Evolutionary conservation across 2,329 filamentous ascomycete genomes (phyloP), one percentile per base, ranked within the genome.

Genomic region (Pseudogymnoascus sp.): DNA sequence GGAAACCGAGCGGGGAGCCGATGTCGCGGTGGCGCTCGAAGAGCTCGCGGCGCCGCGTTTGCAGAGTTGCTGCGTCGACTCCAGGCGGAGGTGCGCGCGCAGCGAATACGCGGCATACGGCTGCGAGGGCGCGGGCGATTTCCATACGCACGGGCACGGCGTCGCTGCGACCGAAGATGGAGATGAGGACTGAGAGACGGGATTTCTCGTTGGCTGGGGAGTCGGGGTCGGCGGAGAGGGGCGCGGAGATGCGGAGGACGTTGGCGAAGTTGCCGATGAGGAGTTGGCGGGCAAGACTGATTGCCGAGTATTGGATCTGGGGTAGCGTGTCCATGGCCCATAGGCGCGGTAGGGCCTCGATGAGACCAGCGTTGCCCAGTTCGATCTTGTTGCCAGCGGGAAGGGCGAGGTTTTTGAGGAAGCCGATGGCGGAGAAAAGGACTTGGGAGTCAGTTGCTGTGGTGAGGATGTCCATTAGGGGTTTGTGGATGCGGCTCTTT

Each of bases 331-430:
- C 80, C 26, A 82, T 71, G 8, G 73, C 70, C 78, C 82, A 84
- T 59, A 86, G 74, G 1, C 78, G 77, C 0, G 84, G 82, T 1
- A 86, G 74, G 33, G 78, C 72, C 2, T 76, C 74, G 3, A 86
- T 73, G 1, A 86, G 72, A 0, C 72, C 71, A 3, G 73, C 70
- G 4, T 72, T 71, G 13, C 79, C 79, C 1, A 87, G 74, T 0
- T 72, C 57, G 2, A 75, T 64, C 69, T 85, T 86, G 72, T 87
- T 87, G 26, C 71, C 69, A 0, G 72, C 62, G 0, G 84, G 82
- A 59, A 87, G 83, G 26, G 84, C 81, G 7, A 87, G 79, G 69
- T 87, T 87, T 71, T 85, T 86, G 63, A 86, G 78, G 67, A 86
- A 85, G 6, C 82, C 80, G 15, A 87, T 74, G 1, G 77, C 74